A percentile compares a stretch with the other conserved stretches of the same genome.
Conservation (phyloP, 2,329 filamentous ascomycete species). For the Aspergillus ochraceus region DNA sequence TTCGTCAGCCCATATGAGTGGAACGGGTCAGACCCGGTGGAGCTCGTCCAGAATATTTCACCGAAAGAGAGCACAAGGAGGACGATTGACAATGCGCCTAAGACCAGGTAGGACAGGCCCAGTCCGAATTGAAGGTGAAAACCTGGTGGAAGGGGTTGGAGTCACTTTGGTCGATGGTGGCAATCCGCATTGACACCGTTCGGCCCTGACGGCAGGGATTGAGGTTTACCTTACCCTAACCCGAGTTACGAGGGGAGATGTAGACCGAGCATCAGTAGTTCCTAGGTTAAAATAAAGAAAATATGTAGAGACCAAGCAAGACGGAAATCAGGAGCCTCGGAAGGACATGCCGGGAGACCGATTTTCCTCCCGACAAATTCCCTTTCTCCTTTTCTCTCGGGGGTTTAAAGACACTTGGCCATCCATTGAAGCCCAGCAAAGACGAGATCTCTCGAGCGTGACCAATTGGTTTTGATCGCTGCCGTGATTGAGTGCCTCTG, state of each 20-base stretch:
- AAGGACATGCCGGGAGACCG: conserved; percentile 12
- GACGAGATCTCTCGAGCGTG: not conserved
- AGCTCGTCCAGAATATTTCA: conserved; percentile 7
- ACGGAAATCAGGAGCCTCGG: conserved; percentile 12
- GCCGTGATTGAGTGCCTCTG: not conserved
- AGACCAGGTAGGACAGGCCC: not conserved
- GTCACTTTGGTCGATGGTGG: not conserved
- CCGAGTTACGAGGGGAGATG: not conserved
- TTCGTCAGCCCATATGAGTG: not conserved
- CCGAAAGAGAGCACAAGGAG: not conserved
- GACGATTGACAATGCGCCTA: conserved; percentile 1
- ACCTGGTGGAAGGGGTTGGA: not conserved
- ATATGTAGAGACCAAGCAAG: not conserved
- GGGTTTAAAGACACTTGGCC: not conserved
- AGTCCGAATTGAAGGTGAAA: not conserved
- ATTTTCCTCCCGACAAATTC: conserved; percentile 14
- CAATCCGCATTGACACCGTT: not conserved
- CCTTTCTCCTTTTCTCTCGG: not conserved
- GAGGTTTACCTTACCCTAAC: not conserved
- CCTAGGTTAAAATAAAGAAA: not conserved
- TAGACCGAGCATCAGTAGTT: not conserved
- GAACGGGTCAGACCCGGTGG: conserved; percentile 1
- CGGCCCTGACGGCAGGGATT: not conserved
- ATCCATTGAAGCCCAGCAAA: not conserved
- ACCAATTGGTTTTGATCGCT: not conserved